A percentile compares a stretch with the other conserved stretches of the same genome.
Evolutionary conservation across 2,329 filamentous ascomycete genomes (phyloP).

Genomic region (Pestalotiopsis sp.): DNA sequence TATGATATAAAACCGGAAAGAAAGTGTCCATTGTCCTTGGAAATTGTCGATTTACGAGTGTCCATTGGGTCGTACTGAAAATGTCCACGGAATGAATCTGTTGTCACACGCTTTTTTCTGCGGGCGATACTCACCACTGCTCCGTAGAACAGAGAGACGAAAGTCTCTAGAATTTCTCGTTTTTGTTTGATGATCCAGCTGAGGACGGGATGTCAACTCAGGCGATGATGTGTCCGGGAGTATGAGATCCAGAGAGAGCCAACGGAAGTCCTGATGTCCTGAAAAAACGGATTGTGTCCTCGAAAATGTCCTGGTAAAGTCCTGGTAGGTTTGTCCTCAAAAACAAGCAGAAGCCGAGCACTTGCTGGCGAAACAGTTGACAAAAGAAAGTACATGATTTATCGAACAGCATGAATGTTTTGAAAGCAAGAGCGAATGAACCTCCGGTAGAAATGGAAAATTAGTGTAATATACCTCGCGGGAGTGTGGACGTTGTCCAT

Average conservation of each 20-base stretch:
- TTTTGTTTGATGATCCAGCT: slow-evolving; percentile 32
- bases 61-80: slow-evolving; percentile 10
- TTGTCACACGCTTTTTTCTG: slow-evolving; percentile 24
- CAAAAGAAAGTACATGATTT: slow-evolving; percentile 32
- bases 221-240: background rate
- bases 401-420: slow-evolving; percentile 30
- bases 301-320: slow-evolving; percentile 21
- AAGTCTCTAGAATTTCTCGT: background rate
- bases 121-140: slow-evolving; percentile 41
- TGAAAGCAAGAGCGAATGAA: slow-evolving; percentile 40
- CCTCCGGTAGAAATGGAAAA: slow-evolving; percentile 48
- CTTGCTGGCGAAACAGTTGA: slow-evolving; percentile 33
- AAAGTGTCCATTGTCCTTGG: slow-evolving; percentile 4
- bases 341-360: slow-evolving; percentile 19
- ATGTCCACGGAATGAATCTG: slow-evolving; percentile 16
- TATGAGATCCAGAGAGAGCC: background rate
- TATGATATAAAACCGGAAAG: background rate
- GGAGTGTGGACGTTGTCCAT: slow-evolving; percentile 63
- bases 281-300: slow-evolving; percentile 16
- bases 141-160: background rate
- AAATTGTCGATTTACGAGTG: background rate
- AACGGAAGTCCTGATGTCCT: slow-evolving; percentile 1
- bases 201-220: slow-evolving; percentile 23
- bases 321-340: slow-evolving; percentile 15
- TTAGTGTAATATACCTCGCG: slow-evolving; percentile 62